Base-by-base conservation (phyloP, 306 rosid species). In the Rosa lucieae region DNA sequence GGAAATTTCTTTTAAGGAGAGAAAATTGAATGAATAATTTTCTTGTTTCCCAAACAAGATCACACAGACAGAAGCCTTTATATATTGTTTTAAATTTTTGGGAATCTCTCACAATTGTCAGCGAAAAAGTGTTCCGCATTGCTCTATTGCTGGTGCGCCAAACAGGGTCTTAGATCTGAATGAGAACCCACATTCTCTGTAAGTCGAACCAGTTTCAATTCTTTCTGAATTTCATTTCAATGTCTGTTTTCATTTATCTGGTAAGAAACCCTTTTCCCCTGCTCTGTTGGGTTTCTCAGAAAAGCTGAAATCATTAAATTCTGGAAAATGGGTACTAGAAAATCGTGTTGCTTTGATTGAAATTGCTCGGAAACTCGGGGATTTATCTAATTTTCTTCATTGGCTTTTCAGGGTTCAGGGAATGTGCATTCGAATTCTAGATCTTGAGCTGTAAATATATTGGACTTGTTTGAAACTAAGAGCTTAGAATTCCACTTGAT, bases 101-200 rank as follows among this genome's bases (percentile, higher is more conserved):
- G 56, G 67, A 74, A 58, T 74, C 69, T 74, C 69, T 58, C 56
- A 58, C 56, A 43, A 74, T 70, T 74, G 56, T 44, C 70, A 23
- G 9, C 43, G 14, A 52, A 15, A 65, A 20, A n/a, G 63, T 46
- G 46, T 51, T 23, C n/a, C 51, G 0, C 2, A 32, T 32, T 32
- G 35, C 23, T 80, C 8, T 6, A 67, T 61, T 47, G 63, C 47
- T 73, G 80, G 63, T 85, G 70, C 77, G 80, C 78, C 86, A 63
- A 78, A 65, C 21, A 10, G 20, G 20, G 49, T 63, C 82, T 72
- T 70, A 89, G 93, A 87, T 89, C 91, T 85, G 85, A 84, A 83
- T 81, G 74, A 67, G 74, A 66, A 71, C 43, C 82, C 77, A 37
- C 67, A 79, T 71, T 83, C 83, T 77, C 75, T 51, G 75, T 67